Evolutionary conservation across 2,329 filamentous ascomycete genomes (phyloP), one percentile per base, ranked within the genome.

Genomic region (Fusarium sp.): DNA sequence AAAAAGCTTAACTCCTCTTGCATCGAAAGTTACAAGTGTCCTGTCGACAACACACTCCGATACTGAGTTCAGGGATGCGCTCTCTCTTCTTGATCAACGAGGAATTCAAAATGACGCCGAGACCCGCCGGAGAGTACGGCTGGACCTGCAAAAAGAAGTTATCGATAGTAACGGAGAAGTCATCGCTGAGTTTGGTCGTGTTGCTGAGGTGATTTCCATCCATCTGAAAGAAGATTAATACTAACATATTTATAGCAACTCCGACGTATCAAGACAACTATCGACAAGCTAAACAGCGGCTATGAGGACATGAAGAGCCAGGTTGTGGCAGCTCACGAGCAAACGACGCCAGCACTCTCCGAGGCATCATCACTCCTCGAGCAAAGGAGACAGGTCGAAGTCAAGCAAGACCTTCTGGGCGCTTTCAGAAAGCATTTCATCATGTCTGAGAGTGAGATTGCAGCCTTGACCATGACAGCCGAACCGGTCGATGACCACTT

Each of bases 31-130:
- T 72, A 92, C 93, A 23, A 90, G 88, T 66, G 91, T 98, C 40
- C 87, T 98, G 53, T 97, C 96, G 4, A 90, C 93, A 2, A 97
- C 95, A 0, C 97, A 97, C 80, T 91, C 93, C 6, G 96, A 98
- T 79, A 86, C 92, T 5, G 95, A 97, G 72, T 97, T 98, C 72
- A 89, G 93, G 70, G 92, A 97, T 82, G 90, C 93, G 13, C 82
- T 99, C 29, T 84, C 87, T 57, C 88, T 96, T 1, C 82, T 98
- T 18, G 95, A 97, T 79, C 82, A 87, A 54, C 87, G 92, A 34
- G 85, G 85, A 1, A 79, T 93, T 13, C 82, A 86, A 60, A 97
- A 97, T 77, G 92, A 89, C 11, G 85, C 92, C 9, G 91, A 94
- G 70, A 91, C 90, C 3, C 87, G 96, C 56, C 89, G 95, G 6